Evolutionary conservation across 2,329 filamentous ascomycete genomes (phyloP).

Genomic region (Beauveria caledonica): DNA sequence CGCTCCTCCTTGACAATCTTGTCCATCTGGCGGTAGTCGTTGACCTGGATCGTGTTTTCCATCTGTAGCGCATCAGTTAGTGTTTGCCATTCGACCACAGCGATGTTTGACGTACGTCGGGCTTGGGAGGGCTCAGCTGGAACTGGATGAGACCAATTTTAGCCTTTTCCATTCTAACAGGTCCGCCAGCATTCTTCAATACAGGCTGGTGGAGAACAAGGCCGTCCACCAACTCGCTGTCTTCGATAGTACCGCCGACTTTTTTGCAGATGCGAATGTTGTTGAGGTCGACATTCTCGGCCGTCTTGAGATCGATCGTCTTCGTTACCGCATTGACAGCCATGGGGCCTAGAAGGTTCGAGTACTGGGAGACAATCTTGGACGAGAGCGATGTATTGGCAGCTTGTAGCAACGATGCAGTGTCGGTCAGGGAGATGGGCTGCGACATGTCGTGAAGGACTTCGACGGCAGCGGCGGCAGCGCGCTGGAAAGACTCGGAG

Average conservation of each 20-base stretch:
- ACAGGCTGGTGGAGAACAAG: constrained; percentile 87
- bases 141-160: constrained; percentile 96
- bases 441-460: constrained; percentile 93
- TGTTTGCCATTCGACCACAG: not conserved
- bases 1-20: constrained; percentile 99
- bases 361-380: constrained; percentile 97
- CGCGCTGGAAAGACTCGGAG: constrained; percentile 94
- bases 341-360: constrained; percentile 91
- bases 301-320: constrained; percentile 90
- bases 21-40: constrained; percentile 99
- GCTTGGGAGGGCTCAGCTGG: constrained; percentile 95
- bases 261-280: constrained; percentile 98
- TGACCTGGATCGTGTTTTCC: constrained; percentile 99
- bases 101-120: constrained; percentile 56
- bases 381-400: constrained; percentile 95
- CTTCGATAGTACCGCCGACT: constrained; percentile 94
- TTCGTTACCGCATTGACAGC: constrained; percentile 94
- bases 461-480: constrained; percentile 78
- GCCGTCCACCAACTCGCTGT: constrained; percentile 94
- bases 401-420: constrained; percentile 84
- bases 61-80: constrained; percentile 48
- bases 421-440: constrained; percentile 82
- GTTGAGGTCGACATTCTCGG: constrained; percentile 91
- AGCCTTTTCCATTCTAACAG: constrained; percentile 92
- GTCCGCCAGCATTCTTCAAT: constrained; percentile 87